Percentiles rank a stretch among this genome's conserved stretches.
phyloP scores from a whole-genome alignment of 169 alveolate genomes.

The Fabrea salina region DNA sequence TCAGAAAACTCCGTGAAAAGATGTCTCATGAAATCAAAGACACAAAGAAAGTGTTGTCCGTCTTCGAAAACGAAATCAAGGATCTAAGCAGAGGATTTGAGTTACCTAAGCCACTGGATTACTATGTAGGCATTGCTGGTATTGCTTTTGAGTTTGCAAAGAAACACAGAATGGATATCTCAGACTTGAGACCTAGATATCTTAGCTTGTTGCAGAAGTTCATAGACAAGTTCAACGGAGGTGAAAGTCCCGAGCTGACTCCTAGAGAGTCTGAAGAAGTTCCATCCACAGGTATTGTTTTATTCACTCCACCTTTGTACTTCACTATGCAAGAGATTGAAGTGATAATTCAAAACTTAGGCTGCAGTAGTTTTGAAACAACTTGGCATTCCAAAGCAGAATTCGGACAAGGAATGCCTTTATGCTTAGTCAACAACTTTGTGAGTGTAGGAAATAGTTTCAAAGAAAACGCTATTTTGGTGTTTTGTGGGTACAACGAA shows the following conservation, averaged over 20 bases:
- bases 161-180: not conserved
- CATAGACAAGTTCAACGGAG: slow-evolving; percentile 37
- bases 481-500: not conserved
- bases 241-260: slow-evolving; percentile 31
- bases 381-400: not conserved
- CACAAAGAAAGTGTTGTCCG: not conserved
- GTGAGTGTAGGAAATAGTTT: slow-evolving; percentile 32
- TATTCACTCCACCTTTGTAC: not conserved
- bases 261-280: not conserved
- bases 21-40: slow-evolving; percentile 45
- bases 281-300: not conserved
- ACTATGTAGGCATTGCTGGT: not conserved
- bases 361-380: slow-evolving; percentile 34
- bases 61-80: not conserved
- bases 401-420: not conserved
- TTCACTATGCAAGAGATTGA: not conserved
- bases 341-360: not conserved
- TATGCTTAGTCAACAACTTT: slow-evolving; percentile 22
- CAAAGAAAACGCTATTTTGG: not conserved
- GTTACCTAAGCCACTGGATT: not conserved
- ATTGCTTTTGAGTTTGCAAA: not conserved
- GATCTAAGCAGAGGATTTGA: not conserved
- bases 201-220: slow-evolving; percentile 45
- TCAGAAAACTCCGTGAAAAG: slow-evolving; percentile 76
- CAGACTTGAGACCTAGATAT: not conserved